A percentile compares a stretch with the other conserved stretches of the same genome.
These are phyloP conservation scores for Fragilaria radians DNA, from an alignment of 108 stramenopile species.

Conservation along the genomic window DNA sequence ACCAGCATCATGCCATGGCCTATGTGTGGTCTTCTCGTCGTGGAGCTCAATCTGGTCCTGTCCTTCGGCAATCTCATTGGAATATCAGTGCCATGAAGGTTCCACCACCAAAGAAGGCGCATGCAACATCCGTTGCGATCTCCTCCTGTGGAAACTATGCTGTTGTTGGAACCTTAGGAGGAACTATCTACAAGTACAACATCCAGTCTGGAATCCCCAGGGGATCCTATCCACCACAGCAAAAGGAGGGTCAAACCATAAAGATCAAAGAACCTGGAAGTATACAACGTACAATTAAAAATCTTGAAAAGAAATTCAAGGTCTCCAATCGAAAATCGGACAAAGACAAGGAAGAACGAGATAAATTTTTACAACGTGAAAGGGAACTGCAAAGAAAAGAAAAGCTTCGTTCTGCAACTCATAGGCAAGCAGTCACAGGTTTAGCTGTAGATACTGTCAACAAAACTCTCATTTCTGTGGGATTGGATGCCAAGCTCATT, in stretches of 20 bases:
- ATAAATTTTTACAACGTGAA: too few species aligned
- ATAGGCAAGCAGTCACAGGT: constrained; percentile 81
- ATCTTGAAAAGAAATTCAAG: constrained; percentile 67
- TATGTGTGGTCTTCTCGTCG: constrained; percentile 81
- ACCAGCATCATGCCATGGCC: constrained; percentile 75
- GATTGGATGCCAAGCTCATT: constrained; percentile 80
- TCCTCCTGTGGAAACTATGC: constrained; percentile 85
- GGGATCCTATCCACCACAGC: constrained; percentile 67
- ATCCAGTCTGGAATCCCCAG: constrained; percentile 86
- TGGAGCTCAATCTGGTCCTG: constrained; percentile 73
- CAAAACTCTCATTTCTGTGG: constrained; percentile 72
- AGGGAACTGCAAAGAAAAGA: constrained; percentile 22
- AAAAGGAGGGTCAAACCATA: constrained; percentile 11
- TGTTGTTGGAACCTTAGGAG: constrained; percentile 90
- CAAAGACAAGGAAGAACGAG: constrained; percentile 58
- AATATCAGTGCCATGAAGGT: constrained; percentile 80
- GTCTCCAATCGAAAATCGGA: constrained; percentile 50
- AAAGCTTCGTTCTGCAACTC: constrained; percentile 50
- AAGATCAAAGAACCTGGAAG: constrained; percentile 44
- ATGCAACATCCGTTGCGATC: constrained; percentile 71
- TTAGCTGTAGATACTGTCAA: constrained; percentile 88
- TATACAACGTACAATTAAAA: constrained; percentile 57
- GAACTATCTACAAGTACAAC: constrained; percentile 92
- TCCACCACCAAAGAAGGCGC: constrained; percentile 48
- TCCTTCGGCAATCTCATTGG: constrained; percentile 71